These are phyloP conservation scores for Starmera amethionina DNA, from an alignment of 805 yeast genomes.

Conservation along the genomic window DNA sequence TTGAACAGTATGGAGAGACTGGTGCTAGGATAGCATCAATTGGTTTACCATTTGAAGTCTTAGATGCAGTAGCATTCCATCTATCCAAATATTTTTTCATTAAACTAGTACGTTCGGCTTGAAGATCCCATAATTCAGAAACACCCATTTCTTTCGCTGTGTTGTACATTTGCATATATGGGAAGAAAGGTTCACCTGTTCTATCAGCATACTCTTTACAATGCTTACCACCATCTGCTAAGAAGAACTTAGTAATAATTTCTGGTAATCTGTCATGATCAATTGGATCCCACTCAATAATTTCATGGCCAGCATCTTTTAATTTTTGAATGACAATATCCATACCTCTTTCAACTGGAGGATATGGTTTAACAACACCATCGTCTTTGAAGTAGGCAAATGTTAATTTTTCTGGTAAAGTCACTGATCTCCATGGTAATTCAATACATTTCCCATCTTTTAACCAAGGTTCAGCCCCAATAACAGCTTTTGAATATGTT, in stretches of 20 bases:
- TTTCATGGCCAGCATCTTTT: conserved; percentile 37
- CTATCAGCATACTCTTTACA: conserved; percentile 22
- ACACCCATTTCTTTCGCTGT: conserved; percentile 25
- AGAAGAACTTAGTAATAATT: conserved; percentile 26
- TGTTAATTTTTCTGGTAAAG: conserved; percentile 26
- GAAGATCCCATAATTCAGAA: conserved; percentile 33
- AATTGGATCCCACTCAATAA: conserved; percentile 37
- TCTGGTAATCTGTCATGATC: conserved; percentile 26
- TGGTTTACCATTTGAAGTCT: conserved; percentile 28
- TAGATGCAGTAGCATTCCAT: conserved; percentile 28
- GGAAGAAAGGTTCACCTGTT: conserved; percentile 37
- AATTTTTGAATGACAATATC: conserved; percentile 21
- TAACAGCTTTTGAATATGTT: conserved; percentile 20
- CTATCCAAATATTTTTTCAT: conserved; percentile 29
- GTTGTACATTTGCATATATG: conserved; percentile 30
- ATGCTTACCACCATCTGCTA: conserved; percentile 36
- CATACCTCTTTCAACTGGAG: conserved; percentile 39
- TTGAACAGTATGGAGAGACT: conserved; percentile 32
- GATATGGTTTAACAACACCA: conserved; percentile 35
- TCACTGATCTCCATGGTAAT: conserved; percentile 31
- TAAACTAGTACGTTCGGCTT: conserved; percentile 28
- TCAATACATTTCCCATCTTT: conserved; percentile 30
- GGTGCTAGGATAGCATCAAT: conserved; percentile 42
- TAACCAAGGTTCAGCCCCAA: conserved; percentile 30
- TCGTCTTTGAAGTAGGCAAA: conserved; percentile 34